Conservation (phyloP, 257 asterid species). For the Ophiorrhiza pumila region DNA sequence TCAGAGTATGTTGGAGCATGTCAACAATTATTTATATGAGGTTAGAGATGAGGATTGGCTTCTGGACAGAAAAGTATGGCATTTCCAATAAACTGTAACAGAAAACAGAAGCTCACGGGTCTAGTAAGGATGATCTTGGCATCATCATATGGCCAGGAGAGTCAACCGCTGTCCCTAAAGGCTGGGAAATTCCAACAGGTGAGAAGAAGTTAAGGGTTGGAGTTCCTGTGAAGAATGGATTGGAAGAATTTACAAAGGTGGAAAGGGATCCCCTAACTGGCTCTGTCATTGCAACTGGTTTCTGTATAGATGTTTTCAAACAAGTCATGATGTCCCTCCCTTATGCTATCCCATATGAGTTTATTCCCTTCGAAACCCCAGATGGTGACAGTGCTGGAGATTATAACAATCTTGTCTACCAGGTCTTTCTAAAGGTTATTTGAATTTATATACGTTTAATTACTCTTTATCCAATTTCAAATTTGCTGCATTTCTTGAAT, state of each 20-base stretch:
- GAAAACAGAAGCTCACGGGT: slow-evolving; percentile 3
- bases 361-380: slow-evolving; percentile 16
- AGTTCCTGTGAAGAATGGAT: slow-evolving; percentile 36
- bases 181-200: slow-evolving; percentile 48
- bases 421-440: slow-evolving; percentile 30
- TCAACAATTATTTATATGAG: too few relatives aligned
- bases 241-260: slow-evolving; percentile 32
- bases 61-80: slow-evolving; percentile 40
- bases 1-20: too few relatives aligned
- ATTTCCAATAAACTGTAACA: slow-evolving; percentile 18
- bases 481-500: too few relatives aligned
- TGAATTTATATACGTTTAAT: too few relatives aligned
- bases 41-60: slow-evolving; percentile 32
- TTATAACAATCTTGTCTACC: slow-evolving; percentile 32
- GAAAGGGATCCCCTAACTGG: slow-evolving; percentile 28
- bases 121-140: slow-evolving; percentile 28
- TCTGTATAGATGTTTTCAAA: slow-evolving; percentile 38
- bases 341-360: slow-evolving; percentile 30
- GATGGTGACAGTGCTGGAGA: slow-evolving; percentile 15
- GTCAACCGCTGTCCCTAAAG: slow-evolving; percentile 33
- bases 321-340: slow-evolving; percentile 35
- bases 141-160: slow-evolving; percentile 46
- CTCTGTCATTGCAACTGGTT: slow-evolving; percentile 34
- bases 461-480: too few relatives aligned
- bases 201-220: slow-evolving; percentile 29